Percentiles rank a stretch among this genome's conserved stretches.
phyloP scores from a whole-genome alignment of 2,329 filamentous ascomycete genomes.

The Colletotrichum sp. region DNA sequence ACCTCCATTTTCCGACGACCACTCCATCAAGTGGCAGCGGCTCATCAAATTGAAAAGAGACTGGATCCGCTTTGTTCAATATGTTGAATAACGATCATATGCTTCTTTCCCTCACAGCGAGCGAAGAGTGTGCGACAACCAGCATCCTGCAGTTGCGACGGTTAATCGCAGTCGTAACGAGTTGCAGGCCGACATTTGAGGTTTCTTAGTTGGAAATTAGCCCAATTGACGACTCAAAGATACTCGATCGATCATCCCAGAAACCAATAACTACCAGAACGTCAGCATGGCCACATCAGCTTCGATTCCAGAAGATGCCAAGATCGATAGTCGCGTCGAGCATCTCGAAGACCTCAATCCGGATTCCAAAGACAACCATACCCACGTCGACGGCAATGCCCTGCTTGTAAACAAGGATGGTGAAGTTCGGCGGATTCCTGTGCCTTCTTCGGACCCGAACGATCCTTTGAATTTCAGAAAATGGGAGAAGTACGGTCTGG shows the following conservation, averaged over 20 bases:
- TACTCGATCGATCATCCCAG: not conserved
- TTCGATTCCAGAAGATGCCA: not conserved
- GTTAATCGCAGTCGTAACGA: conserved; percentile 13
- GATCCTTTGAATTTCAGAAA: conserved; percentile 29
- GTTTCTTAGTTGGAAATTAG: not conserved
- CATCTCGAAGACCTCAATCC: not conserved
- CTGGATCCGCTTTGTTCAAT: not conserved
- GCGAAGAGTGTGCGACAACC: not conserved
- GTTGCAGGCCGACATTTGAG: not conserved
- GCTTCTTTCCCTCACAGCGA: not conserved
- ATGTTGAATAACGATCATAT: not conserved
- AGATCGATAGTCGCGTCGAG: not conserved
- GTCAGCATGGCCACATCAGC: not conserved
- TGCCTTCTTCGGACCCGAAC: conserved; percentile 25
- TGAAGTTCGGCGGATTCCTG: conserved; percentile 22
- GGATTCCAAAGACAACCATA: not conserved
- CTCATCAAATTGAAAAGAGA: not conserved
- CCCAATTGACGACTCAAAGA: not conserved
- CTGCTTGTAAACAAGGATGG: conserved; percentile 18
- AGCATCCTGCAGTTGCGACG: conserved; percentile 1
- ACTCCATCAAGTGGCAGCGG: not conserved
- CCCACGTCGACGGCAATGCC: conserved; percentile 16
- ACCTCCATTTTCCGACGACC: not conserved
- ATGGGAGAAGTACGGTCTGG: conserved; percentile 27
- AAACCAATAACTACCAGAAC: not conserved